phyloP scores from a whole-genome alignment of 2,329 filamentous ascomycete genomes.

The Tolypocladium pustulatum region DNA sequence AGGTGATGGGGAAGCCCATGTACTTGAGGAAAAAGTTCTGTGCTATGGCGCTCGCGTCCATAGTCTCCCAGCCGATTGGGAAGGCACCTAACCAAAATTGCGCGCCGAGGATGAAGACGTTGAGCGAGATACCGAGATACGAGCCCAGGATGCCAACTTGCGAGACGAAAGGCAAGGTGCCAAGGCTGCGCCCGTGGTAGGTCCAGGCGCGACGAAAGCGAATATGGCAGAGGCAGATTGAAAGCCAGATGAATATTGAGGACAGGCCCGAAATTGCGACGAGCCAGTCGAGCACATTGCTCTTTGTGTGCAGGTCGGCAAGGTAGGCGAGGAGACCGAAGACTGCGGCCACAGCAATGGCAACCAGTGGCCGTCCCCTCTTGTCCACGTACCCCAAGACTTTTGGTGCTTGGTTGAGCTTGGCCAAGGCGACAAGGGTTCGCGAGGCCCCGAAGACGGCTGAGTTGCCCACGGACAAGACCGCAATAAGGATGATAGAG shows the following conservation, averaged over 20 bases:
- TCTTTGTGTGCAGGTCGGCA: constrained; percentile 50
- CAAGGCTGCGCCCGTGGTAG: constrained; percentile 52
- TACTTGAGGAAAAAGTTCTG: constrained; percentile 65
- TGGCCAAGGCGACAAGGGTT: constrained; percentile 79
- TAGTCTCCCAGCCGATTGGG: constrained; percentile 49
- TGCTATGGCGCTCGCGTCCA: constrained; percentile 35
- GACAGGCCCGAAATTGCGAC: constrained; percentile 63
- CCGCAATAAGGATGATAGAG: constrained; percentile 79
- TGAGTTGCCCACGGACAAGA: constrained; percentile 85
- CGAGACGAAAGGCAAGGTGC: constrained; percentile 71
- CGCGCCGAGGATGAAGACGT: constrained; percentile 63
- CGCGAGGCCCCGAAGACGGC: constrained; percentile 85
- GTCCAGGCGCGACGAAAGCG: constrained; percentile 80
- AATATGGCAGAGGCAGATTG: constrained; percentile 81
- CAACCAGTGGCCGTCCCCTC: constrained; percentile 66
- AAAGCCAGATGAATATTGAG: constrained; percentile 69
- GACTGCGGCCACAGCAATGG: constrained; percentile 55
- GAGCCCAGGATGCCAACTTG: constrained; percentile 73
- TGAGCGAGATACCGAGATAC: constrained; percentile 68
- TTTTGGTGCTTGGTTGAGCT: constrained; percentile 72
- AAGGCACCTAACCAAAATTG: constrained; percentile 85
- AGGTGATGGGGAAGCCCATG: constrained; percentile 58
- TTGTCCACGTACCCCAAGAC: constrained; percentile 74
- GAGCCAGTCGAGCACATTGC: constrained; percentile 68
- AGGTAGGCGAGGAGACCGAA: constrained; percentile 69